These are phyloP conservation scores for Paecilomyces sp. DNA, from an alignment of 2,329 filamentous ascomycete genomes.

Conservation along the genomic window DNA sequence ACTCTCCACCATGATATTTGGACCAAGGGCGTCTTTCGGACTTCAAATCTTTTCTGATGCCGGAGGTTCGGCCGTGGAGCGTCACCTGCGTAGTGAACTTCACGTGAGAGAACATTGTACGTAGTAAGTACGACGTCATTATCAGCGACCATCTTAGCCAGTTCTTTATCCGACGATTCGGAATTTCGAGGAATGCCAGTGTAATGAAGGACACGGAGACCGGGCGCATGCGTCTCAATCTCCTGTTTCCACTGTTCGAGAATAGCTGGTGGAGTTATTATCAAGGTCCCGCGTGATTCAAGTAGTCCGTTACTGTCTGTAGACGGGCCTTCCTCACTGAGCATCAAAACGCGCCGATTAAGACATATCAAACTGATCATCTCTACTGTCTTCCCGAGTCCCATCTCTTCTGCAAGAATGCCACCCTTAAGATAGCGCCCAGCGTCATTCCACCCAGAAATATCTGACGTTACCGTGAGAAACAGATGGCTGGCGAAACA, in stretches of 20 bases:
- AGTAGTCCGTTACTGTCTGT: constrained; percentile 17
- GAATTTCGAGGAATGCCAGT: constrained; percentile 42
- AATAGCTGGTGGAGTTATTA: constrained; percentile 56
- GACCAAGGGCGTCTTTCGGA: constrained; percentile 67
- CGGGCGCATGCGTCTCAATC: constrained; percentile 50
- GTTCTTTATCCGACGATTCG: constrained; percentile 27
- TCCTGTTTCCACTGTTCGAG: constrained; percentile 58
- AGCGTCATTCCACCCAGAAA: constrained; percentile 25
- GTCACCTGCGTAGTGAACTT: constrained; percentile 68
- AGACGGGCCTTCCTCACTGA: constrained; percentile 10
- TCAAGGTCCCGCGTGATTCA: constrained; percentile 50
- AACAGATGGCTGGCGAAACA: constrained; percentile 38
- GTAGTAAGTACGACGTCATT: constrained; percentile 56
- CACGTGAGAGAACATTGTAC: constrained; percentile 64
- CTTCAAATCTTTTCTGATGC: constrained; percentile 55
- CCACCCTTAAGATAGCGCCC: constrained; percentile 31
- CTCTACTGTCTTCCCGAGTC: constrained; percentile 44
- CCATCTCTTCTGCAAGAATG: constrained; percentile 46
- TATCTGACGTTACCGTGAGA: constrained; percentile 30
- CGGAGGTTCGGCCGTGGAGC: constrained; percentile 66
- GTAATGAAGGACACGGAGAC: constrained; percentile 51
- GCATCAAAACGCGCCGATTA: constrained; percentile 21
- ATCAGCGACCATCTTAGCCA: constrained; percentile 40
- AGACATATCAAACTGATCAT: constrained; percentile 40
- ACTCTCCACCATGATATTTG: constrained; percentile 85